Percentiles rank a stretch among this genome's conserved stretches.
phyloP scores from a whole-genome alignment of 371 early-diverging fungal genomes.

The Choanephora cucurbitarum region DNA sequence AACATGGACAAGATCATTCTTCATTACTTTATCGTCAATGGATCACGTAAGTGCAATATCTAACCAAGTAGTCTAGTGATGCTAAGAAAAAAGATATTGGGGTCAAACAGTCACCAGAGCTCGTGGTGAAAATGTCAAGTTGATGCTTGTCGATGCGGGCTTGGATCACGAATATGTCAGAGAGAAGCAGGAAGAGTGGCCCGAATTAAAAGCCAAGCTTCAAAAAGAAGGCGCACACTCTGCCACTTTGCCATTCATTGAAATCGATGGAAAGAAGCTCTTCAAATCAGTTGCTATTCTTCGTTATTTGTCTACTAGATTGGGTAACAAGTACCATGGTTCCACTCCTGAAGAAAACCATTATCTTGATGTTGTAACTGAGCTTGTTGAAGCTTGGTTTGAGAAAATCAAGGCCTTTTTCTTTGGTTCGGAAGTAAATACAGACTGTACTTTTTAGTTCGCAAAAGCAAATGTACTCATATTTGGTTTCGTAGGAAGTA shows the following conservation, averaged over 20 bases:
- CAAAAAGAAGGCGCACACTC: slow-evolving; percentile 9
- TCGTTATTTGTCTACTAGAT: slow-evolving; percentile 28
- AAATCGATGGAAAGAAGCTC: slow-evolving; percentile 16
- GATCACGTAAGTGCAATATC: background rate
- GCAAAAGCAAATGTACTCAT: background rate
- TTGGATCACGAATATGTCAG: slow-evolving; percentile 30
- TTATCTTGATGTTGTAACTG: slow-evolving; percentile 17
- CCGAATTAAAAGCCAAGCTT: slow-evolving; percentile 13
- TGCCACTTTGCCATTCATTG: slow-evolving; percentile 25
- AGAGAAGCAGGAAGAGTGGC: background rate
- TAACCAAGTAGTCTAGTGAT: too few species aligned
- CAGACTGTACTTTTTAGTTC: background rate
- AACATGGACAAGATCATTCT: slow-evolving; percentile 18
- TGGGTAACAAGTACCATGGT: slow-evolving; percentile 27
- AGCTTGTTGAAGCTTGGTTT: slow-evolving; percentile 13
- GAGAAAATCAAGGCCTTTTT: background rate
- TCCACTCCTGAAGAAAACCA: slow-evolving; percentile 23
- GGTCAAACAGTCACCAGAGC: background rate
- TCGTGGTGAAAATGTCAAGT: slow-evolving; percentile 18
- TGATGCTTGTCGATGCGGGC: slow-evolving; percentile 20
- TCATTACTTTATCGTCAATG: background rate
- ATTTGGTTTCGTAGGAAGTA: background rate
- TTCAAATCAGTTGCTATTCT: slow-evolving; percentile 24
- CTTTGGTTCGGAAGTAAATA: slow-evolving; percentile 7
- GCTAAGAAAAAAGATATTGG: background rate